Evolutionary conservation across 768 basidiomycete species (phyloP).

Genomic region (Lentinula sp.): DNA sequence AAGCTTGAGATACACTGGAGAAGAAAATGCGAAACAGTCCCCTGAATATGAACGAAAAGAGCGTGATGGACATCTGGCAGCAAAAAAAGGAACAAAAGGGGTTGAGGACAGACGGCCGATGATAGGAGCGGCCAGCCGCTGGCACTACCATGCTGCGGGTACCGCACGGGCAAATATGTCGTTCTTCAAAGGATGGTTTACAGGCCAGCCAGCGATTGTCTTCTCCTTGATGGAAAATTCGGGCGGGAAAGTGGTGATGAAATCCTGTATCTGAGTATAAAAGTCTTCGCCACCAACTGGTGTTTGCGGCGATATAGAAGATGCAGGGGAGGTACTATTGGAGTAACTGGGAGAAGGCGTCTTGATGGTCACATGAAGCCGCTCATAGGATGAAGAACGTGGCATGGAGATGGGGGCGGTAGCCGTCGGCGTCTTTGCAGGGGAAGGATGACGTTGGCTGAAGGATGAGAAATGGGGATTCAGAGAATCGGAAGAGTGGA

Average conservation of each 20-base stretch:
- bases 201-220: conserved; percentile 9
- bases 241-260: conserved; percentile 22
- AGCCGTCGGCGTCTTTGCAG: conserved; percentile 10
- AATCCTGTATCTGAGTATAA: conserved; percentile 40
- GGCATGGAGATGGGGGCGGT: conserved; percentile 24
- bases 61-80: not conserved
- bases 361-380: conserved; percentile 29
- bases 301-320: conserved; percentile 57
- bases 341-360: conserved; percentile 52
- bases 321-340: conserved; percentile 49
- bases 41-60: not conserved
- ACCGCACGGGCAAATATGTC: conserved; percentile 64
- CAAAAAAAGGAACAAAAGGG: not conserved
- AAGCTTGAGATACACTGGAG: not conserved
- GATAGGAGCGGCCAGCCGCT: conserved; percentile 9
- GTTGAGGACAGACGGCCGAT: not conserved
- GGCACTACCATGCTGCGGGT: conserved; percentile 54
- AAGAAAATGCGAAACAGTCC: not conserved
- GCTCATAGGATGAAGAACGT: not conserved
- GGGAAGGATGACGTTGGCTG: conserved; percentile 25
- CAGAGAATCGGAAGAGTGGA: conserved; percentile 31
- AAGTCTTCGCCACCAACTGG: conserved; percentile 47
- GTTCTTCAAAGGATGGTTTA: conserved; percentile 41
- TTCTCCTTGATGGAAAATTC: conserved; percentile 28
- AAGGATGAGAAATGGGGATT: conserved; percentile 39